phyloP scores from a whole-genome alignment of 2,329 filamentous ascomycete species.

The Gyromitra esculenta region DNA sequence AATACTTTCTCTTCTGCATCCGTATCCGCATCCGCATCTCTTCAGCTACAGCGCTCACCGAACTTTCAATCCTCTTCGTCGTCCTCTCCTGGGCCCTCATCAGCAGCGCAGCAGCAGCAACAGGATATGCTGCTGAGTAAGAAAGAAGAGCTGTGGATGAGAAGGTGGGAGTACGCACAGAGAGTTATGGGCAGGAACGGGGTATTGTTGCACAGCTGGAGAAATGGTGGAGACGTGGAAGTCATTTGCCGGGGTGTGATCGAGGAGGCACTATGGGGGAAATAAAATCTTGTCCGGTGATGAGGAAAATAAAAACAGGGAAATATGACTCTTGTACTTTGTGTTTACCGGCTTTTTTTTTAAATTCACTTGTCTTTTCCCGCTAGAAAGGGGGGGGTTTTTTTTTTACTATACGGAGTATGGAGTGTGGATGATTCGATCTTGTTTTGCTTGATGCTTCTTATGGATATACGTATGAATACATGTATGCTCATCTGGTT shows the following conservation, averaged over 20 bases:
- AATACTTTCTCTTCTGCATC: neutral
- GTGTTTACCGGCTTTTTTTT: neutral
- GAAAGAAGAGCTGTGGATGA: conserved; percentile 77
- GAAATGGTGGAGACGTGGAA: conserved; percentile 75
- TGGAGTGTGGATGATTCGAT: neutral
- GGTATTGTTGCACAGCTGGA: conserved; percentile 77
- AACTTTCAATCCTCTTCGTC: conserved; percentile 41
- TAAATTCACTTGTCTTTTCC: neutral
- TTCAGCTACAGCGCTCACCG: neutral
- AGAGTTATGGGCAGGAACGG: conserved; percentile 71
- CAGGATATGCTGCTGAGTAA: conserved; percentile 65
- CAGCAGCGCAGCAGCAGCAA: conserved; percentile 55
- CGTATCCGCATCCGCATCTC: neutral
- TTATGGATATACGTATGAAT: neutral
- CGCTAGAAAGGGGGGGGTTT: neutral
- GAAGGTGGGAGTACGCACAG: conserved; percentile 73
- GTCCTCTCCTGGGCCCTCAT: conserved; percentile 51
- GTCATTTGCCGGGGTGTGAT: conserved; percentile 61
- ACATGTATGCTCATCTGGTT: neutral
- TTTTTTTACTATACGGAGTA: neutral
- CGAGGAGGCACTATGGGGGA: conserved; percentile 46
- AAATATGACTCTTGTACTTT: neutral
- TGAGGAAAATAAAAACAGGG: too few relatives aligned
- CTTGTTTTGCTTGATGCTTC: neutral
- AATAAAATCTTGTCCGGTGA: neutral